Evolutionary conservation across 2,329 filamentous ascomycete genomes (phyloP).

Genomic region (Reticulascus tulasneorum): DNA sequence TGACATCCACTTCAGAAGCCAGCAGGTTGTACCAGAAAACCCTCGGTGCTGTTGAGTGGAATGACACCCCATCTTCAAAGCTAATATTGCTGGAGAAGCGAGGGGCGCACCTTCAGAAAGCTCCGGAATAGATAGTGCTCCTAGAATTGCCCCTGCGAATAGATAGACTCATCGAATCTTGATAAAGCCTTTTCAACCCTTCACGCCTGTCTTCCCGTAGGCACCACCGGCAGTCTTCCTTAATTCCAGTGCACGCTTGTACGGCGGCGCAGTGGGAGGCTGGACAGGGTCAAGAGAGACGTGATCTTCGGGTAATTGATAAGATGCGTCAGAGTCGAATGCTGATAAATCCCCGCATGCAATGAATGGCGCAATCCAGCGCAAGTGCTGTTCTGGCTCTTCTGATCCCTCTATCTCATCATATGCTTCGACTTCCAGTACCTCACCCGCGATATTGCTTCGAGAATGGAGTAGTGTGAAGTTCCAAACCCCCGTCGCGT

Average conservation of each 20-base stretch:
- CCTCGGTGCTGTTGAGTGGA: slow-evolving; percentile 41
- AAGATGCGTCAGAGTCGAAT: slow-evolving; percentile 94
- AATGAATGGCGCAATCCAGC: slow-evolving; percentile 93
- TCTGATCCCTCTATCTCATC: slow-evolving; percentile 22
- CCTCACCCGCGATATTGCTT: not conserved
- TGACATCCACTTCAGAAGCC: slow-evolving; percentile 35
- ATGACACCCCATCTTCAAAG: slow-evolving; percentile 35
- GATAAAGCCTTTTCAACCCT: slow-evolving; percentile 16
- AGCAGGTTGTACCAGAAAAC: slow-evolving; percentile 43
- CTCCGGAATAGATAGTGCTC: no score
- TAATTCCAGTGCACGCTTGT: slow-evolving; percentile 85
- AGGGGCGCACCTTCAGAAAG: no score
- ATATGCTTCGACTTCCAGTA: slow-evolving; percentile 21
- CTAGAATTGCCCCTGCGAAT: not conserved
- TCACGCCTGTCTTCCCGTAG: slow-evolving; percentile 63
- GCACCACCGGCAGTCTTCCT: slow-evolving; percentile 71
- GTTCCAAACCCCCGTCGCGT: slow-evolving; percentile 39
- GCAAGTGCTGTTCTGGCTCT: slow-evolving; percentile 34
- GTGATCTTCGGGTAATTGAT: slow-evolving; percentile 80
- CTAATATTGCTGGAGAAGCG: slow-evolving; percentile 38
- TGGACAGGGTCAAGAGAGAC: slow-evolving; percentile 89
- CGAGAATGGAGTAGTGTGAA: slow-evolving; percentile 3
- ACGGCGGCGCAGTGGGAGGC: slow-evolving; percentile 92
- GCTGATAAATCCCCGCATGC: slow-evolving; percentile 95
- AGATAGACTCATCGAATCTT: not conserved